Evolutionary conservation across 345 rosid genomes (phyloP).

Genomic region (Raphanus sativus): DNA sequence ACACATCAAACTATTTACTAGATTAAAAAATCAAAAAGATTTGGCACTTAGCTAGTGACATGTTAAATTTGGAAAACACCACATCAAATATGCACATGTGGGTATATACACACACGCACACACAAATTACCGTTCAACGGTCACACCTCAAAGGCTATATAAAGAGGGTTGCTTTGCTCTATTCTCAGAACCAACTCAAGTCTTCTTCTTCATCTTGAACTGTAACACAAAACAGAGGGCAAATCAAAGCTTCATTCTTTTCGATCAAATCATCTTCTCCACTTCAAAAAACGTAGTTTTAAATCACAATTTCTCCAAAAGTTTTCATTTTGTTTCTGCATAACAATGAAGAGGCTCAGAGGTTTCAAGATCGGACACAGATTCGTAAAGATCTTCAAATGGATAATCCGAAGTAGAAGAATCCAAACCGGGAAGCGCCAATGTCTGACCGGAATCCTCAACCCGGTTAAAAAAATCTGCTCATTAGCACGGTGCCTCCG

Average conservation of each 20-base stretch:
- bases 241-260: conserved; percentile 1
- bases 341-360: conserved; percentile 47
- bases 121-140: conserved; percentile 31
- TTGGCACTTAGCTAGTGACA: conserved; percentile 10
- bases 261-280: neutral
- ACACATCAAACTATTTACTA: neutral
- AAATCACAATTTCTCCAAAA: conserved; percentile 9
- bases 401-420: conserved; percentile 44
- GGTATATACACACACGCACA: conserved; percentile 22
- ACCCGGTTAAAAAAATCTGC: conserved; percentile 42
- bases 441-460: conserved; percentile 21
- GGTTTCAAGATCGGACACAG: conserved; percentile 60
- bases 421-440: conserved; percentile 30
- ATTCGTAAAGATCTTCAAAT: conserved; percentile 49
- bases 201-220: conserved; percentile 33
- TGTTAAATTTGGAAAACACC: conserved; percentile 33
- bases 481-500: conserved; percentile 40
- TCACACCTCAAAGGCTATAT: conserved; percentile 34
- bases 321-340: conserved; percentile 1
- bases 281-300: neutral
- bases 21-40: neutral
- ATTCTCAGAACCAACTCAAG: conserved; percentile 20
- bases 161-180: conserved; percentile 27
- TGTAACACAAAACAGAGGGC: conserved; percentile 1
- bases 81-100: conserved; percentile 32